Evolutionary conservation across 345 rosid genomes (phyloP), one percentile per base, ranked within the genome.

Genomic region (Brassica rapa): DNA sequence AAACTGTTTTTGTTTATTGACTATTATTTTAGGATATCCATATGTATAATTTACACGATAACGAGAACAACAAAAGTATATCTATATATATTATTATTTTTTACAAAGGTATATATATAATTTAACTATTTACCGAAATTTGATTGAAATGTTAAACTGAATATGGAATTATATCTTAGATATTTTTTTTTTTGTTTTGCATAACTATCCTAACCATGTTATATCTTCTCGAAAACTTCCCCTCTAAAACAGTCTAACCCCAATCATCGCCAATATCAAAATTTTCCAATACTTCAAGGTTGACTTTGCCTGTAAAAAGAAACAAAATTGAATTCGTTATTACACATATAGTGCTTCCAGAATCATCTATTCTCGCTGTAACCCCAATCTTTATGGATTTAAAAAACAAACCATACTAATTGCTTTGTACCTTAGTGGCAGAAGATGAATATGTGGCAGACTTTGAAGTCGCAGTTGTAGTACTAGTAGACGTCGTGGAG

Each of bases 251-350:
- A 88, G 78, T 87, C 91, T 85, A 82, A 87, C 87, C 86, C 82
- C 93, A 80, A 83, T 76, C 33, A 85, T 84, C 88, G 94, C 80
- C 89, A 88, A 87, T 84, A 63, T 82, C 80, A 89, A 85, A 86
- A 87, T 84, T 89, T 86, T 85, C 89, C 87, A 89, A 90, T 78
- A 83, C 84, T 84, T 82, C 90, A 90, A 80, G 90, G 89, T 84
- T 84, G 72, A 85, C 71, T 86, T 75, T 82, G 82, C 32, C 63
- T 95, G 90, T 72, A 84, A 0, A 6, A 6, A 62, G 2, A n/a
- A 51, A 62, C 1, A 49, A 78, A 60, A 46, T 32, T 71, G 59
- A 11, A 43, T 24, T 69, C 10, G 27, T 46, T 80, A 65, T 55
- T 29, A 70, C 73, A 63, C 12, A 46, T 35, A 37, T 74, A 39